Evolutionary conservation across 2,329 filamentous ascomycete genomes (phyloP).

Genomic region (Fusarium nurragi): DNA sequence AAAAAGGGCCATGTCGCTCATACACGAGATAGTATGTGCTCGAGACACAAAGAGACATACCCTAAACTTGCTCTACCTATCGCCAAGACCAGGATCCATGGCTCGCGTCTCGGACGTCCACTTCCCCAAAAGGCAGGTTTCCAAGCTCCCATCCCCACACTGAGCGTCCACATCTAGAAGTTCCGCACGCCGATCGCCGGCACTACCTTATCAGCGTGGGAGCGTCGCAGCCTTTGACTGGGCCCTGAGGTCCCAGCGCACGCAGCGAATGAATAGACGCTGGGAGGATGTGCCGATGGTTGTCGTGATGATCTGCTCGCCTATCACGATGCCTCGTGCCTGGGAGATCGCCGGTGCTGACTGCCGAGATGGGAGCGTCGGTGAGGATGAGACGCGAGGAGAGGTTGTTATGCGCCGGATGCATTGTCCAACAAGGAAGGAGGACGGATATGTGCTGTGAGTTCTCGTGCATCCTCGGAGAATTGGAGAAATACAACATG

Average conservation of each 20-base stretch:
- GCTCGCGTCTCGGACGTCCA: constrained; percentile 16
- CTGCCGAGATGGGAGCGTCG: constrained; percentile 25
- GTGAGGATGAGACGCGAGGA: constrained; percentile 12
- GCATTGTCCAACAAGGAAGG: constrained; percentile 32
- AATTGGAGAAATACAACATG: neutral
- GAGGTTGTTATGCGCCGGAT: constrained; percentile 13
- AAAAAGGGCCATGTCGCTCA: neutral
- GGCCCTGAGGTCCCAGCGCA: constrained; percentile 9
- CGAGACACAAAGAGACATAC: neutral
- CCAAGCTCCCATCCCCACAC: constrained; percentile 18
- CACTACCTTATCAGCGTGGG: constrained; percentile 33
- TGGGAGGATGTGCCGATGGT: no score
- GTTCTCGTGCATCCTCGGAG: constrained; percentile 1
- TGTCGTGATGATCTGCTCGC: neutral
- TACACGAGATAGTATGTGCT: neutral
- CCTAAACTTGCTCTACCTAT: neutral
- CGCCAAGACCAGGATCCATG: neutral
- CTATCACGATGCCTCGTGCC: constrained; percentile 37
- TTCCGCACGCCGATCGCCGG: constrained; percentile 17
- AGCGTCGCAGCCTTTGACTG: constrained; percentile 24
- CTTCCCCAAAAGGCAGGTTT: constrained; percentile 37
- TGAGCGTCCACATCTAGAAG: neutral
- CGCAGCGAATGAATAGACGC: constrained; percentile 2
- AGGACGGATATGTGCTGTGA: neutral
- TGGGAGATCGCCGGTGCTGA: constrained; percentile 21